Base-by-base conservation (phyloP, 140 eudicot genomes). In the Bidens hawaiensis region DNA sequence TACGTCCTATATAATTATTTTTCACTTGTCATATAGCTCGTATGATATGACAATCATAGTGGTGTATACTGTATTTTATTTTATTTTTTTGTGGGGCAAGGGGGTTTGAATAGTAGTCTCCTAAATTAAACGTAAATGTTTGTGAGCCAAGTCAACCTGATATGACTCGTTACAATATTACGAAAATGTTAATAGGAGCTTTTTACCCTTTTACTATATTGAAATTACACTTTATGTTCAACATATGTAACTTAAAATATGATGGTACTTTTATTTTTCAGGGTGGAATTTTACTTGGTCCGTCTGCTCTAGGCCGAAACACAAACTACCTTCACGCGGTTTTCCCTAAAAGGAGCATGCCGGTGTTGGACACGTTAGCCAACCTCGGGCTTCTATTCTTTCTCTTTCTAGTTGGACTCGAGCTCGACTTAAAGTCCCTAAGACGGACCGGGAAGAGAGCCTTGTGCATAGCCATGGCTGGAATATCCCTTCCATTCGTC, bases 201-300 rank as follows among this genome's bases (percentile, higher is more conserved):
- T 12, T 0, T 23, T 1, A 55, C 62, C 14, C 25, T 25, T 23
- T 13, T n/a, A n/a, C n/a, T n/a, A n/a, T n/a, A n/a, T n/a, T n/a
- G n/a, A 24, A 13, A 3, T 30, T n/a, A 56, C 25, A 3, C n/a
- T 0, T 17, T 0, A 0, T 56, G 43, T 38, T 7, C 38, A 6
- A 11, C 45, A 8, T 30, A 6, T 7, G 17, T 18, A 14, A 17
- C 14, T 14, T 22, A 26, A 11, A 11, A 26, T 40, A n/a, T 18
- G n/a, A 57, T 43, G 38, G 15, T 45, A 11, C 21, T 49, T n/a
- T 6, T 54, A 5, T 71, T 5, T 43, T 16, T 13, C 76, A 84
- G 96, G 98, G 98, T 71, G 98, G 98, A 48, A 58, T 91, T 42
- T 45, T 91, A 67, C 87, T 91, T 6, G 98, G 98, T 16, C 98